These are phyloP conservation scores for Populus nigra DNA, from an alignment of 345 rosid genomes.

Conservation along the genomic window DNA sequence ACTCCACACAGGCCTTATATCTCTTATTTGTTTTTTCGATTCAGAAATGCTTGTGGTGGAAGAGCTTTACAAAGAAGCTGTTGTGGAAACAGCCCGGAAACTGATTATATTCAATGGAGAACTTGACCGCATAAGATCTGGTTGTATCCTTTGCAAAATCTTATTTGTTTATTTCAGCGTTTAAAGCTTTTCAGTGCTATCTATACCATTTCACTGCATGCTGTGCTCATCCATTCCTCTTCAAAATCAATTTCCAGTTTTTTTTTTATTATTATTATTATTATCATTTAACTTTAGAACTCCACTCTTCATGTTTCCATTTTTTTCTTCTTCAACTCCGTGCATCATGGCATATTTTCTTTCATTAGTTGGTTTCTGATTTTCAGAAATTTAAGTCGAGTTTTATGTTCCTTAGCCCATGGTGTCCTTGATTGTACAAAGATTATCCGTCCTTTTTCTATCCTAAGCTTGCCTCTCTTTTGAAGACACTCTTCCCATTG, in stretches of 20 bases:
- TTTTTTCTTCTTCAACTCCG: neutral
- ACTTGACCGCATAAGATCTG: constrained; percentile 93
- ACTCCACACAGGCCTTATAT: constrained; percentile 1
- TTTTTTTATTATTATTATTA: neutral
- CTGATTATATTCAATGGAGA: constrained; percentile 87
- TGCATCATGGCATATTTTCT: too few relatives aligned
- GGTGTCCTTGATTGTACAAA: constrained; percentile 41
- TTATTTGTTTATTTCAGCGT: neutral
- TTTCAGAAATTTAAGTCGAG: neutral
- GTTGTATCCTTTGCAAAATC: constrained; percentile 68
- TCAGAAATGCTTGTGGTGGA: constrained; percentile 97
- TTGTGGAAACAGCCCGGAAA: constrained; percentile 52
- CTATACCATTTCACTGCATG: neutral
- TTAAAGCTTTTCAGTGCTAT: neutral
- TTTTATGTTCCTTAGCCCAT: constrained; percentile 1
- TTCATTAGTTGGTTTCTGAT: too few relatives aligned
- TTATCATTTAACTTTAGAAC: too few relatives aligned
- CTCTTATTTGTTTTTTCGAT: constrained; percentile 13
- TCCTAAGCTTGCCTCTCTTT: constrained; percentile 81
- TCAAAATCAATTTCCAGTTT: neutral
- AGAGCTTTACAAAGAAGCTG: constrained; percentile 91
- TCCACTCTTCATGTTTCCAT: neutral
- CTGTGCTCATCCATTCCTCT: neutral
- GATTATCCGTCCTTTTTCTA: constrained; percentile 94
- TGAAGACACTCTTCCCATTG: constrained; percentile 65